phyloP scores from a whole-genome alignment of 495 filamentous ascomycete species.

The Aspergillus bertholletiae region DNA sequence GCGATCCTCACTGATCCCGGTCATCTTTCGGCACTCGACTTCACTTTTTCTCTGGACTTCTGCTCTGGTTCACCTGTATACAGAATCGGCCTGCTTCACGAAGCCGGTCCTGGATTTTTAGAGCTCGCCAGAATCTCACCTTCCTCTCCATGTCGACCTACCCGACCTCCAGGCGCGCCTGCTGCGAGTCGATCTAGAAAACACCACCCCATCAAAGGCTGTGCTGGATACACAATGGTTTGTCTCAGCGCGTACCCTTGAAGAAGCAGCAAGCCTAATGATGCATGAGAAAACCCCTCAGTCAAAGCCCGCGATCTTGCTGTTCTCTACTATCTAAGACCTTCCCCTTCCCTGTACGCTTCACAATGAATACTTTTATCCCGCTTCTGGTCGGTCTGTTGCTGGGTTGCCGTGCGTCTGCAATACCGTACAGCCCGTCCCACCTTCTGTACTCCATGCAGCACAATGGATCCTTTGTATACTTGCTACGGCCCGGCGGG shows the following conservation, averaged over 20 bases:
- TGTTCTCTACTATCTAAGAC: conserved; percentile 7
- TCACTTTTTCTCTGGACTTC: not conserved
- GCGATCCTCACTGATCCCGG: not conserved
- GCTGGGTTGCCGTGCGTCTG: too few relatives aligned
- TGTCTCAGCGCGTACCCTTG: conserved; percentile 6
- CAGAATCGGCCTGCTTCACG: too few relatives aligned
- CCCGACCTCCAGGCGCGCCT: conserved; percentile 8
- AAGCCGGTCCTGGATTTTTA: not conserved
- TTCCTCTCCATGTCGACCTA: conserved; percentile 9
- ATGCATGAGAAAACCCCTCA: too few relatives aligned
- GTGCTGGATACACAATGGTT: conserved; percentile 15
- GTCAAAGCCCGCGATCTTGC: too few relatives aligned
- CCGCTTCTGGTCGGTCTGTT: conserved; percentile 18
- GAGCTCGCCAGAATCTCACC: not conserved
- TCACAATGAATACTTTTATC: too few relatives aligned
- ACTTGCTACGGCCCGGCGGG: conserved; percentile 56
- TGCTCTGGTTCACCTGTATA: not conserved
- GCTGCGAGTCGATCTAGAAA: conserved; percentile 10
- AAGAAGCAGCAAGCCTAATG: conserved; percentile 7
- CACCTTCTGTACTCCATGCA: conserved; percentile 55
- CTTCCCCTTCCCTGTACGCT: too few relatives aligned
- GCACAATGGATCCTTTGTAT: conserved; percentile 47
- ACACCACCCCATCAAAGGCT: conserved; percentile 11
- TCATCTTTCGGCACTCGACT: not conserved
- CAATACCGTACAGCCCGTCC: conserved; percentile 73